phyloP scores from a whole-genome alignment of 2,329 filamentous ascomycete genomes.

The Cordyceps javanica region DNA sequence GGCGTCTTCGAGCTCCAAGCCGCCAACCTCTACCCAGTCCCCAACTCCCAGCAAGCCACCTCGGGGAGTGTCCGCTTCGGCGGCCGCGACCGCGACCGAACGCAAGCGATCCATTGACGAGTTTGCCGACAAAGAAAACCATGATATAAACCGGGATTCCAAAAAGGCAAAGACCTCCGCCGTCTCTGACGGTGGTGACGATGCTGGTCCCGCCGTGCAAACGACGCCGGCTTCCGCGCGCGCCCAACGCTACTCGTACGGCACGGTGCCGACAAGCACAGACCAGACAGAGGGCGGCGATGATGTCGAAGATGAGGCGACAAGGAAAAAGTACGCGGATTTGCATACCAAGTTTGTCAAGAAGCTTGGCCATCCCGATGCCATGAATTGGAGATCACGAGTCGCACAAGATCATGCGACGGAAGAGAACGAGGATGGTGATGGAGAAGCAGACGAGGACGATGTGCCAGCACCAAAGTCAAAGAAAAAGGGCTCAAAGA shows the following conservation, averaged over 20 bases:
- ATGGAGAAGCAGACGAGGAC: constrained; percentile 51
- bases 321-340: constrained; percentile 55
- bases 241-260: constrained; percentile 6
- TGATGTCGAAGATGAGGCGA: constrained; percentile 45
- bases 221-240: constrained; percentile 6
- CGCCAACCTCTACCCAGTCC: constrained; percentile 21
- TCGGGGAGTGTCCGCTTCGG: constrained; percentile 48
- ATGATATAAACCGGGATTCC: background rate
- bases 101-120: constrained; percentile 36
- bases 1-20: constrained; percentile 34
- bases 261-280: constrained; percentile 26
- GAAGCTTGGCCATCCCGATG: constrained; percentile 83
- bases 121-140: constrained; percentile 10
- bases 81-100: constrained; percentile 34
- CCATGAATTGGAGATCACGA: constrained; percentile 61
- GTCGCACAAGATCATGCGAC: constrained; percentile 46
- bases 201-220: constrained; percentile 23
- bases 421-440: constrained; percentile 50
- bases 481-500: constrained; percentile 65
- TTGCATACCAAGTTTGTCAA: constrained; percentile 82
- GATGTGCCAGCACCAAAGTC: constrained; percentile 37
- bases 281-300: constrained; percentile 33
- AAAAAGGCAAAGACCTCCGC: constrained; percentile 25
- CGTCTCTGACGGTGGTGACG: constrained; percentile 42
- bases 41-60: constrained; percentile 23